Conservation (phyloP, 495 filamentous ascomycete genomes). For the Penicillium paxilli region DNA sequence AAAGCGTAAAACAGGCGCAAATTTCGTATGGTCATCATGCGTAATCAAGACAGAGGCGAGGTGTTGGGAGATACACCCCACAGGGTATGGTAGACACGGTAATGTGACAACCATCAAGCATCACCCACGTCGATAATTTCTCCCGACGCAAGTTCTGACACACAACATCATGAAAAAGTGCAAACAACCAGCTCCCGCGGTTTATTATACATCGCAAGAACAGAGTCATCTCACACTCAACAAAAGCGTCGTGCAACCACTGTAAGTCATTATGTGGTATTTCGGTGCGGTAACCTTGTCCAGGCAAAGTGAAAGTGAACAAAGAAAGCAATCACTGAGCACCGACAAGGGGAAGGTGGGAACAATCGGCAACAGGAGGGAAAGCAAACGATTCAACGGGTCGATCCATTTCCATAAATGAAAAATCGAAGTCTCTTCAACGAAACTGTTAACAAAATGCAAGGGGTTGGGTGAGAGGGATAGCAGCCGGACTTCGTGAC, state of each 20-base stretch:
- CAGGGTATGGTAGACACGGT: neutral
- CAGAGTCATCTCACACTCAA: neutral
- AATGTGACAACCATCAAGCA: slow-evolving; percentile 7
- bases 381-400: slow-evolving; percentile 14
- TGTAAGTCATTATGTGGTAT: neutral
- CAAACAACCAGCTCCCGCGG: slow-evolving; percentile 28
- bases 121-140: slow-evolving; percentile 18
- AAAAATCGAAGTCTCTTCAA: slow-evolving; percentile 22
- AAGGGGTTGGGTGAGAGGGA: slow-evolving; percentile 4
- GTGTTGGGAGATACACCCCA: neutral
- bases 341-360: slow-evolving; percentile 18
- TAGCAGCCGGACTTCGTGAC: slow-evolving; percentile 13
- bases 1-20: neutral
- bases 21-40: slow-evolving; percentile 29
- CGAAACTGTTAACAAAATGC: slow-evolving; percentile 21
- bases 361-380: slow-evolving; percentile 10
- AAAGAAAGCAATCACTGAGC: slow-evolving; percentile 10
- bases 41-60: slow-evolving; percentile 10
- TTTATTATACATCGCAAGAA: slow-evolving; percentile 49
- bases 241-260: slow-evolving; percentile 8
- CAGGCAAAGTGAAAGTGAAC: neutral
- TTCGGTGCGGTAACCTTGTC: slow-evolving; percentile 3
- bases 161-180: slow-evolving; percentile 1
- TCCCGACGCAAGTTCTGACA: slow-evolving; percentile 8
- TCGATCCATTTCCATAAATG: slow-evolving; percentile 15